Base-by-base conservation (phyloP, 139 green algal genomes). In the Chlorella vulgaris region DNA sequence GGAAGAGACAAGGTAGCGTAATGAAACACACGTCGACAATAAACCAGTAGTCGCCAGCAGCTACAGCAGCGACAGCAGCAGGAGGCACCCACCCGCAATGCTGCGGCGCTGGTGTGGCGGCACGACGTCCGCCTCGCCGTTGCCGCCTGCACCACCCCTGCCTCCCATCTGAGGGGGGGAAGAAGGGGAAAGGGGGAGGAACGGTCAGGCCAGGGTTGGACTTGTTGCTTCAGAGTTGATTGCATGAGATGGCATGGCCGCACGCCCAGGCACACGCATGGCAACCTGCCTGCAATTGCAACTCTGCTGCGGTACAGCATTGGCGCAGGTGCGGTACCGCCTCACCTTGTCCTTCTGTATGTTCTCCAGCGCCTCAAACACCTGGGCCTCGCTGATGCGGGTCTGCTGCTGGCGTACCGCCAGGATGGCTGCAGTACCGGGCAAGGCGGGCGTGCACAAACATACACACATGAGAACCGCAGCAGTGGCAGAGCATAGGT, bases 361-460 rank as follows among this genome's bases (percentile, higher is more conserved):
- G 79, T 95, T 95, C 84, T 98, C 94, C 83, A 98, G 91, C 28
- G 94, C 94, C 22, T 93, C 84, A 65, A 97, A 96, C 28, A 97
- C 89, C 86, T 97, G 92, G 10, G 91, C 86, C 78, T 96, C 91
- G 18, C 74, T 88, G 74, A 98, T 96, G 15, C 69, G 76, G 26
- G 91, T 71, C 15, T 88, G 85, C 21, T 87, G 86, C 83, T 93
- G 87, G 0, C 94, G 87, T 13, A 92, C 94, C 5, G 95, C 91
- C 85, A 95, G 86, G 69, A 95, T 92, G 38, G 94, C 93, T 39
- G 89, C 70, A 69, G 29, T 22, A 6, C 63, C 5, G 55, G 22
- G 31, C 1, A 1, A 33, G 47, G 7, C 15, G 69, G n/a, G 43
- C 26, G 21, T 40, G 29, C 26, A 40, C 1, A n/a, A 29, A 15